Percentiles rank a stretch among this genome's conserved stretches.
phyloP scores from a whole-genome alignment of 305 asterid species.

The Andrographis paniculata region DNA sequence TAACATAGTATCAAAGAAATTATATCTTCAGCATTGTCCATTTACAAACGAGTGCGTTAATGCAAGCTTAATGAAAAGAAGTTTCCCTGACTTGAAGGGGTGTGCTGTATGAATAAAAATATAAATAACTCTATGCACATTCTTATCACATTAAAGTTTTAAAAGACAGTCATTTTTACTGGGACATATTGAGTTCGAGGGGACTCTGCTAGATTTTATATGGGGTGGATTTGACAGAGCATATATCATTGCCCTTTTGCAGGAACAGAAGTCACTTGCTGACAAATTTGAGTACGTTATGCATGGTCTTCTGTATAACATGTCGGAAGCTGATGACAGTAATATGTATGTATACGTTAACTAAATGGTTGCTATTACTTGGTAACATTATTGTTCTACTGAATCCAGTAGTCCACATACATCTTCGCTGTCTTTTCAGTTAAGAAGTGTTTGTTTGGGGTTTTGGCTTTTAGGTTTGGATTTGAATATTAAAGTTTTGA shows the following conservation, averaged over 20 bases:
- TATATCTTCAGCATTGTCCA: no score
- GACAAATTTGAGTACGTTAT: slow-evolving; percentile 91
- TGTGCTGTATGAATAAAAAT: no score
- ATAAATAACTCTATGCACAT: no score
- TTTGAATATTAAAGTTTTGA: no score
- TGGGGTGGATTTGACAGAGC: not conserved
- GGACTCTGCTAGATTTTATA: not conserved
- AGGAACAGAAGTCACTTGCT: slow-evolving; percentile 67
- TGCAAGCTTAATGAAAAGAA: no score
- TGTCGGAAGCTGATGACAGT: slow-evolving; percentile 49
- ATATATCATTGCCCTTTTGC: slow-evolving; percentile 25
- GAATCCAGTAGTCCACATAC: not conserved
- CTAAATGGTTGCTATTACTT: not conserved
- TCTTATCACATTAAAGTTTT: no score
- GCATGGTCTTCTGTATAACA: slow-evolving; percentile 85
- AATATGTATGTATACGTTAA: slow-evolving; percentile 9
- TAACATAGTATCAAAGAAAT: no score
- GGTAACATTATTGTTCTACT: not conserved
- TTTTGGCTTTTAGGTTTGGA: no score
- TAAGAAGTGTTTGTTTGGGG: no score
- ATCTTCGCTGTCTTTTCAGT: not conserved
- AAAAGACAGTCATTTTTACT: no score
- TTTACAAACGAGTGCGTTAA: no score
- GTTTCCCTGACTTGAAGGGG: no score
- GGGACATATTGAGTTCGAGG: slow-evolving; percentile 1